Evolutionary conservation across 2,329 filamentous ascomycete genomes (phyloP), one percentile per base, ranked within the genome.

Genomic region (Sporothrix luriei): DNA sequence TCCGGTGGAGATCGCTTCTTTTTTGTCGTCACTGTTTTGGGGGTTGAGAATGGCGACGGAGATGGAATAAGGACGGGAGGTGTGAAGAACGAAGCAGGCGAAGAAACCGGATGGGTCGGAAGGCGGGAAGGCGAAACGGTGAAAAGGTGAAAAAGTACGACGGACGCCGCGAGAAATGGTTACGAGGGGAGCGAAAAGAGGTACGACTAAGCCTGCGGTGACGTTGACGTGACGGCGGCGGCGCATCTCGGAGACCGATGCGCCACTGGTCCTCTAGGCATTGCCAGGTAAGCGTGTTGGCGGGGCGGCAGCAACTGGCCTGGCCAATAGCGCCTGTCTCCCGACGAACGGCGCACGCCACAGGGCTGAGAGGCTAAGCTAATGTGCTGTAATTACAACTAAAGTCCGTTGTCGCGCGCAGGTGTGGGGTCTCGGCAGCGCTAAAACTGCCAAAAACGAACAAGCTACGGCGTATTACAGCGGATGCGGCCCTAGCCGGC

Each of bases 221-320:
- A 62, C 57, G 57, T 62, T 46, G n/a, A 46, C 46, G 57, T 62
- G 57, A 62, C 57, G 61, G 40, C n/a, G 61, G 61, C 43, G 61
- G 61, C 43, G 24, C 24, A 64, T 64, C 61, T 64, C 21, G 61
- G 61, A 64, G 24, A 43, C 61, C 61, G 61, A 19, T 38, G 16
- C 5, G 4, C 16, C 48, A 21, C 14, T 14, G 26, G 9, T 14
- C 40, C 13, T 3, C 40, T 33, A 33, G 5, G 33, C 38, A 43
- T 61, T 33, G 33, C 0, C 55, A 43, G 55, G 55, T 14, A 33
- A 59, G 55, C 33, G 16, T 40, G 29, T 21, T 59, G 9, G 19
- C 33, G 33, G 33, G 33, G 29, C 29, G 10, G 9, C 38, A n/a
- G 19, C 19, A n/a, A 4, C 7, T 19, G 55, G 29, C 55, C 7